phyloP scores from a whole-genome alignment of 768 basidiomycete genomes.

The Lentinula raphanica region DNA sequence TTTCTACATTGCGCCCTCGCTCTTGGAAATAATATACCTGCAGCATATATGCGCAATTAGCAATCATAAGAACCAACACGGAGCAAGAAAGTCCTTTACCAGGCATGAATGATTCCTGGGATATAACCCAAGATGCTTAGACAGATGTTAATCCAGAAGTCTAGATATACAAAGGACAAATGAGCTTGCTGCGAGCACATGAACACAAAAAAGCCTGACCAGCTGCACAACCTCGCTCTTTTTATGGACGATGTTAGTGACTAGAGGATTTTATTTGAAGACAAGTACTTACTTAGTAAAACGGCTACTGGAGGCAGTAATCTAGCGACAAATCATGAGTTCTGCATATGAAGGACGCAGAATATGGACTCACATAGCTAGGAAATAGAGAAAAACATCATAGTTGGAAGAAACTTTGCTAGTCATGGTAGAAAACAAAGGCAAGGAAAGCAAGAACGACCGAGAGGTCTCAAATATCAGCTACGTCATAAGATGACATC shows the following conservation, averaged over 20 bases:
- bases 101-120: conserved; percentile 48
- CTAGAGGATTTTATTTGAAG: neutral
- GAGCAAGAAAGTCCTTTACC: conserved; percentile 25
- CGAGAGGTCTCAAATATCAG: neutral
- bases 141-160: conserved; percentile 33
- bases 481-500: neutral
- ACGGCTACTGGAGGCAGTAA: conserved; percentile 22
- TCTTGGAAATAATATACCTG: conserved; percentile 20
- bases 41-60: neutral
- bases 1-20: conserved; percentile 16
- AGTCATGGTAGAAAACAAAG: conserved; percentile 14
- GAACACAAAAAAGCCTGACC: conserved; percentile 9
- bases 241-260: neutral
- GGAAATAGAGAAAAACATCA: conserved; percentile 33
- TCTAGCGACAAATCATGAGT: conserved; percentile 9
- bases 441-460: neutral
- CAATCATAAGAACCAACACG: neutral
- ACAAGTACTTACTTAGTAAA: conserved; percentile 21
- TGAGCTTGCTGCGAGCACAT: neutral
- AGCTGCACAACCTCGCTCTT: conserved; percentile 22
- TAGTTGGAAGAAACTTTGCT: conserved; percentile 20
- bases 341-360: neutral
- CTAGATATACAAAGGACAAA: conserved; percentile 11
- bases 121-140: conserved; percentile 44
- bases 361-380: conserved; percentile 21